Evolutionary conservation across 768 basidiomycete genomes (phyloP).

Genomic region (Mycena latifolia): DNA sequence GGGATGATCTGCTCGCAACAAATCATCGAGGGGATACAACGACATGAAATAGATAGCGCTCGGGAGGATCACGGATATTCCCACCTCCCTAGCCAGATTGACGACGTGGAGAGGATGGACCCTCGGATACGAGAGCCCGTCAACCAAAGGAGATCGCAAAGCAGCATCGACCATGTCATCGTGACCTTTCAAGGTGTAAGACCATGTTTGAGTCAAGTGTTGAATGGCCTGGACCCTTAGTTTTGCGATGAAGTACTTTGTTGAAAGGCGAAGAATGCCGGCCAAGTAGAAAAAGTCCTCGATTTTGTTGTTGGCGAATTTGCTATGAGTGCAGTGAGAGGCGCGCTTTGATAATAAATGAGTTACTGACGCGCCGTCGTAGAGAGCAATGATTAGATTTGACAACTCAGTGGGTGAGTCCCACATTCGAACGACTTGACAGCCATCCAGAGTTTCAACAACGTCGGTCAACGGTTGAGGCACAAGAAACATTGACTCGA

Average conservation of each 20-base stretch:
- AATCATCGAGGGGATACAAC: neutral
- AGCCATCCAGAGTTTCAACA: conserved; percentile 56
- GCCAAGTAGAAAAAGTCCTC: conserved; percentile 70
- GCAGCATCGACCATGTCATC: conserved; percentile 68
- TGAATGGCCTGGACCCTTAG: conserved; percentile 55
- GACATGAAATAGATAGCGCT: conserved; percentile 44
- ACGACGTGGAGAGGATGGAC: conserved; percentile 71
- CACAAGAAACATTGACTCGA: conserved; percentile 66
- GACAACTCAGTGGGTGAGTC: conserved; percentile 64
- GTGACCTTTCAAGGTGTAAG: conserved; percentile 65
- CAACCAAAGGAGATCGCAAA: conserved; percentile 52
- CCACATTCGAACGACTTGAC: conserved; percentile 65
- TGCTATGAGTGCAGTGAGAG: conserved; percentile 38
- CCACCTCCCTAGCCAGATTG: conserved; percentile 65
- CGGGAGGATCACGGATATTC: conserved; percentile 61
- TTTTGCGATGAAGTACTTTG: conserved; percentile 65
- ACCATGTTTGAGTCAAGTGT: conserved; percentile 64
- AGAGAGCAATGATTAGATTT: conserved; percentile 64
- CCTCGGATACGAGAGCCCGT: conserved; percentile 66
- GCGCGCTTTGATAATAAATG: conserved; percentile 3
- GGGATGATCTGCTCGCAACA: conserved; percentile 68
- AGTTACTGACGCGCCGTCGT: conserved; percentile 65
- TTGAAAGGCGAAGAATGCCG: conserved; percentile 68
- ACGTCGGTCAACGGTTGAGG: conserved; percentile 51
- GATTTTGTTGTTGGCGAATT: conserved; percentile 52